Percentiles rank a stretch among this genome's conserved stretches.
Conservation (phyloP, 2,329 filamentous ascomycete genomes). For the Beauveria rudraprayagi region DNA sequence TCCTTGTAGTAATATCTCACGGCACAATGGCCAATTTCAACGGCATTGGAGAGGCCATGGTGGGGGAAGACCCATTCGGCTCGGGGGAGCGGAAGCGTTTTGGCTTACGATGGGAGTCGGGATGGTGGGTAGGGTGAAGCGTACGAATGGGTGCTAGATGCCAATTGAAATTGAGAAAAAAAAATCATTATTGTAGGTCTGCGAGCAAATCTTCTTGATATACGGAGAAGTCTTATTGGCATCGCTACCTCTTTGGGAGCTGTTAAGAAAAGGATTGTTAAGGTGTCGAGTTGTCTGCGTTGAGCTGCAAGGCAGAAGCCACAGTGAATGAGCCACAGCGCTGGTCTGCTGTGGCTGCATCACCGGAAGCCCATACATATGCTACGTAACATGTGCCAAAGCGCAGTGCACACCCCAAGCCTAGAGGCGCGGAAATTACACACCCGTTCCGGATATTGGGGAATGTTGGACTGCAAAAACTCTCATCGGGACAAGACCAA, state of each 20-base stretch:
- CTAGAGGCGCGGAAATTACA: background rate
- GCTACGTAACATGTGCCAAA: background rate
- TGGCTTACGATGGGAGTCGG: background rate
- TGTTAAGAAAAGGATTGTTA: background rate
- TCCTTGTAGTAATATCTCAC: background rate
- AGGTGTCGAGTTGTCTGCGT: background rate
- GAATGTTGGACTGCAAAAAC: background rate
- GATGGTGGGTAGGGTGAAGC: too few relatives aligned
- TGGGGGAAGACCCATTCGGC: conserved; percentile 9
- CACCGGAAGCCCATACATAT: background rate
- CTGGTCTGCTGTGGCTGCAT: background rate
- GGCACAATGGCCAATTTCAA: background rate
- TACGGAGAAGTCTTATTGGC: background rate
- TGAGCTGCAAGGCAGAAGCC: too few relatives aligned
- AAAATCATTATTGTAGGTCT: background rate
- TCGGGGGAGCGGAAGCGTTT: conserved; percentile 11
- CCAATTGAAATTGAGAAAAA: background rate
- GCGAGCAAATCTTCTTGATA: background rate
- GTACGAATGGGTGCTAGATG: background rate
- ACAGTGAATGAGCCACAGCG: too few relatives aligned
- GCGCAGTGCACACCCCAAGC: background rate
- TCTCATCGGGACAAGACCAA: background rate
- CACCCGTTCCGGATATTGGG: background rate
- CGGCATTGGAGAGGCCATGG: background rate
- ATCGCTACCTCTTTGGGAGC: background rate